Evolutionary conservation across 371 early-diverging fungal species (phyloP).

Genomic region (Mortierella polycephala): DNA sequence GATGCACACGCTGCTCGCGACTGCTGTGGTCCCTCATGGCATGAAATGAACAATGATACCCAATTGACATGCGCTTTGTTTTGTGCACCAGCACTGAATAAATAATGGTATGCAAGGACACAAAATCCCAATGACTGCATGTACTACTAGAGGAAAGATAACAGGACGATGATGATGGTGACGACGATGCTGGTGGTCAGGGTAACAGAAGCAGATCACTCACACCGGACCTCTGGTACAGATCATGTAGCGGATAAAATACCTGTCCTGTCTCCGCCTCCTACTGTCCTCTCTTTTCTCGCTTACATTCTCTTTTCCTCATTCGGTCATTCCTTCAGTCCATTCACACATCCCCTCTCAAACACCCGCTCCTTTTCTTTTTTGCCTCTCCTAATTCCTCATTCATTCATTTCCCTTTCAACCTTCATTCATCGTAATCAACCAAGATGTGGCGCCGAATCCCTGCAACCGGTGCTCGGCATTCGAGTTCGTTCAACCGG

Average conservation of each 20-base stretch:
- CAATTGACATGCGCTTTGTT: too few relatives aligned
- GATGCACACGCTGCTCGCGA: too few relatives aligned
- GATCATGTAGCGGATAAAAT: not conserved
- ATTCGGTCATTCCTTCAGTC: not conserved
- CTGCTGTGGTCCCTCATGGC: too few relatives aligned
- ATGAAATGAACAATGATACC: too few relatives aligned
- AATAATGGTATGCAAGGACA: too few relatives aligned
- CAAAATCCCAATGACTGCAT: too few relatives aligned
- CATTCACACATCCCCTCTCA: not conserved
- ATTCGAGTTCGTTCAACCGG: slow-evolving; percentile 18
- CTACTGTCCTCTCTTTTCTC: not conserved
- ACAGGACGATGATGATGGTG: too few relatives aligned
- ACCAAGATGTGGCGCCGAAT: slow-evolving; percentile 48
- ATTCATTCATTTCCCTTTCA: not conserved
- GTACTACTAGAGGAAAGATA: too few relatives aligned
- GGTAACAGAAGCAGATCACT: too few relatives aligned
- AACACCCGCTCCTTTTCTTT: not conserved
- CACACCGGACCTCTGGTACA: too few relatives aligned
- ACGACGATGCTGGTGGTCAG: too few relatives aligned
- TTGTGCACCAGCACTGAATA: too few relatives aligned
- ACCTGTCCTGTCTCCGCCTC: not conserved
- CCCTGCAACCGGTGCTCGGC: slow-evolving; percentile 35
- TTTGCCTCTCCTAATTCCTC: slow-evolving; percentile 3
- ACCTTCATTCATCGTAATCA: slow-evolving; percentile 1
- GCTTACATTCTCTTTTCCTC: not conserved